phyloP scores from a whole-genome alignment of 2,329 filamentous ascomycete species.

The Calonectria henricotiae region DNA sequence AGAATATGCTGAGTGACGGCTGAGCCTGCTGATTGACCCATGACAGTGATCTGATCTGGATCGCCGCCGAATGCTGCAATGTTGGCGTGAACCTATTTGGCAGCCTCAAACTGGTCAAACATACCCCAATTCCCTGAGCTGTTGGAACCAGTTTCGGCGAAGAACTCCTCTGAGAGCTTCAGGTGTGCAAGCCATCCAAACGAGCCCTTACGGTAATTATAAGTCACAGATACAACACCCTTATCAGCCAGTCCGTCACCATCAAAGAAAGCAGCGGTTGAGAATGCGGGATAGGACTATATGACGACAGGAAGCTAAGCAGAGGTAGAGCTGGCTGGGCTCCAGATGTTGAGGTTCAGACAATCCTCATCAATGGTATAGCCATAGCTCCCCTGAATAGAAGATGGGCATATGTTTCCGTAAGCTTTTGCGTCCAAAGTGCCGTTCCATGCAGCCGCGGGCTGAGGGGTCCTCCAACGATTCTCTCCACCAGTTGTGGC shows the following conservation, averaged over 20 bases:
- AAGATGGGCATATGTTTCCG: slow-evolving; percentile 13
- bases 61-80: slow-evolving; percentile 30
- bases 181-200: slow-evolving; percentile 24
- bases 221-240: slow-evolving; percentile 27
- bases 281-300: slow-evolving; percentile 8
- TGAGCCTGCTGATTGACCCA: slow-evolving; percentile 30
- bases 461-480: slow-evolving; percentile 16
- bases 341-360: slow-evolving; percentile 57
- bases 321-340: slow-evolving; percentile 32
- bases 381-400: slow-evolving; percentile 19
- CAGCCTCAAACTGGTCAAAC: slow-evolving; percentile 23
- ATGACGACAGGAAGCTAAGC: slow-evolving; percentile 9
- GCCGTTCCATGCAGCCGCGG: slow-evolving; percentile 3
- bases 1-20: slow-evolving; percentile 29
- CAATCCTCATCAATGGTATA: slow-evolving; percentile 52
- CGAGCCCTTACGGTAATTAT: slow-evolving; percentile 30
- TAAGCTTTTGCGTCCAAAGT: background rate
- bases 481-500: slow-evolving; percentile 9
- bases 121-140: slow-evolving; percentile 31
- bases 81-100: slow-evolving; percentile 29
- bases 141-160: background rate
- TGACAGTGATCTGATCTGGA: slow-evolving; percentile 23
- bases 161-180: background rate
- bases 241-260: slow-evolving; percentile 14
- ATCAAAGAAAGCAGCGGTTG: slow-evolving; percentile 6